A percentile compares a stretch with the other conserved stretches of the same genome.
These are phyloP conservation scores for Gelatoporia subvermispora DNA, from an alignment of 768 basidiomycete genomes.

Conservation along the genomic window DNA sequence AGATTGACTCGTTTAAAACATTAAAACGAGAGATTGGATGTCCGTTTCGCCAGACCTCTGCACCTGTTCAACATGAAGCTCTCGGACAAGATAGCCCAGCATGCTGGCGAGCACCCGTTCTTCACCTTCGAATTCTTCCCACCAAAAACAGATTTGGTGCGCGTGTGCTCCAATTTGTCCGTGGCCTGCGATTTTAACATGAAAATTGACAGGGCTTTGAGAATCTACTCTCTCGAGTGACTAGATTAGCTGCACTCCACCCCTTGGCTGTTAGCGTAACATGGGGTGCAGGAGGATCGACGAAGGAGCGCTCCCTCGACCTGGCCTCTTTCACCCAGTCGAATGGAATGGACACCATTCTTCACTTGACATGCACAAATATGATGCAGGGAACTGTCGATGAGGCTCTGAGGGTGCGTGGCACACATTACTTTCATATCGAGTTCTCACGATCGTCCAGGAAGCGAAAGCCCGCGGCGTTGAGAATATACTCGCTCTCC, in stretches of 20 bases:
- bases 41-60: no score
- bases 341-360: conserved; percentile 75
- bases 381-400: conserved; percentile 89
- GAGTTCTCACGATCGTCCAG: conserved; percentile 30
- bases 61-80: conserved; percentile 55
- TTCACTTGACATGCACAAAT: conserved; percentile 97
- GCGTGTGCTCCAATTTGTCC: conserved; percentile 7
- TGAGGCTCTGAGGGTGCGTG: conserved; percentile 70
- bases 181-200: no score
- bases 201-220: conserved; percentile 93
- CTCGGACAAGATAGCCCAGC: conserved; percentile 55
- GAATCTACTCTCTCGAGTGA: conserved; percentile 85
- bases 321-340: conserved; percentile 75
- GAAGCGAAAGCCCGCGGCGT: conserved; percentile 78
- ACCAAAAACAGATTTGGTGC: conserved; percentile 85
- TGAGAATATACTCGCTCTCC: conserved; percentile 84
- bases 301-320: conserved; percentile 82
- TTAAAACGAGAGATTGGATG: background rate
- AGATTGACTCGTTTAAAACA: conserved; percentile 9
- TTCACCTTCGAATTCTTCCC: conserved; percentile 98
- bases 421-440: background rate
- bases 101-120: conserved; percentile 50
- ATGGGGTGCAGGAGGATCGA: conserved; percentile 96
- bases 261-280: conserved; percentile 90
- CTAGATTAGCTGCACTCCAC: conserved; percentile 67